phyloP scores from a whole-genome alignment of 163 green algal species.

The Picocystis sp. region DNA sequence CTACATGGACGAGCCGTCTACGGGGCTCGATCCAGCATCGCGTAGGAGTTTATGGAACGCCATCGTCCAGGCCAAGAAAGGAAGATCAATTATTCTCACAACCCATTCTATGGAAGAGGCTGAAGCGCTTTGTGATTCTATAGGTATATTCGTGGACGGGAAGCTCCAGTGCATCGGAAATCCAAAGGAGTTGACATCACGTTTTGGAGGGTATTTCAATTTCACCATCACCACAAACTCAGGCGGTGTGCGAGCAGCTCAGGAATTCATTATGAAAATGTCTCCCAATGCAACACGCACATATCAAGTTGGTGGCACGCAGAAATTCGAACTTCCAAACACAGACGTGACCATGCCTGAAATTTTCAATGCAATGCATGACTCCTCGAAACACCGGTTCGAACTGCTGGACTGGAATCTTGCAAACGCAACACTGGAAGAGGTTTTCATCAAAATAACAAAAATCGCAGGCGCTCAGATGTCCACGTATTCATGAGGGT shows the following conservation, averaged over 20 bases:
- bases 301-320: conserved; percentile 58
- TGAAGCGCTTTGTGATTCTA: conserved; percentile 37
- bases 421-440: conserved; percentile 40
- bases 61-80: conserved; percentile 54
- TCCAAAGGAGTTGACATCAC: conserved; percentile 52
- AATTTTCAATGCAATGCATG: too few relatives aligned
- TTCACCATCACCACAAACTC: conserved; percentile 24
- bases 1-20: conserved; percentile 67
- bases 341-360: conserved; percentile 12
- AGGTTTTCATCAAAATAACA: conserved; percentile 38
- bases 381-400: conserved; percentile 9
- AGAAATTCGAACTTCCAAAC: conserved; percentile 76
- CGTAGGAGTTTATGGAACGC: conserved; percentile 72
- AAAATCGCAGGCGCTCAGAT: neutral
- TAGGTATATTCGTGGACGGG: conserved; percentile 92
- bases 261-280: neutral
- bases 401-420: conserved; percentile 40
- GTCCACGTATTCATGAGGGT: too few relatives aligned
- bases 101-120: conserved; percentile 14
- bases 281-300: conserved; percentile 8
- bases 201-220: conserved; percentile 52
- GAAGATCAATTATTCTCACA: conserved; percentile 32
- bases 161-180: conserved; percentile 71
- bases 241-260: too few relatives aligned
- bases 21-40: conserved; percentile 42